phyloP scores from a whole-genome alignment of 306 rosid species.

The Nissolia schottii region DNA sequence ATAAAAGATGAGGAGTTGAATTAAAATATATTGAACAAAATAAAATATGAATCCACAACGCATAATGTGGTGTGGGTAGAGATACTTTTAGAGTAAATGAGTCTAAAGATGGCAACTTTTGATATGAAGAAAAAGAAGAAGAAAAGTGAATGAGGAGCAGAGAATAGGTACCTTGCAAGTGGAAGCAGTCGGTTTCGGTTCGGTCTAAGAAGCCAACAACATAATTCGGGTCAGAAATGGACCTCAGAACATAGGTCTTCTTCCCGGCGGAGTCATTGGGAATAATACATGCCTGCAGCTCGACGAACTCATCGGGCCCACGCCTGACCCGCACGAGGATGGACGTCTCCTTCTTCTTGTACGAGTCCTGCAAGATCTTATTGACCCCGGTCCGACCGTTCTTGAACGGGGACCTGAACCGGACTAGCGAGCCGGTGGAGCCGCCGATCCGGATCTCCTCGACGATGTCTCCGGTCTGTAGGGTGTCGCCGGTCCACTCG shows the following conservation, averaged over 20 bases:
- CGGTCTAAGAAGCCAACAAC: slow-evolving; percentile 76
- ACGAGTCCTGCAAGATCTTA: slow-evolving; percentile 62
- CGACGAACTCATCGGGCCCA: slow-evolving; percentile 56
- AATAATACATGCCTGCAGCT: slow-evolving; percentile 82
- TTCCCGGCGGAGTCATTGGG: slow-evolving; percentile 63
- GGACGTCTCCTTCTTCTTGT: slow-evolving; percentile 75
- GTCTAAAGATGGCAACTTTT: no score
- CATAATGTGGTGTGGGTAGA: no score
- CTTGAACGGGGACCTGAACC: slow-evolving; percentile 66
- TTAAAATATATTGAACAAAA: no score
- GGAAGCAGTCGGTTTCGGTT: slow-evolving; percentile 67
- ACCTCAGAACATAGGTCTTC: slow-evolving; percentile 65
- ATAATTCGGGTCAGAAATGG: slow-evolving; percentile 75
- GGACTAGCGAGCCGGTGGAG: slow-evolving; percentile 21
- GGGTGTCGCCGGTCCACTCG: slow-evolving; percentile 81
- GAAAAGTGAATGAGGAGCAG: background rate
- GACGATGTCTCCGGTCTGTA: slow-evolving; percentile 84
- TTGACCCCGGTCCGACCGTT: slow-evolving; percentile 71
- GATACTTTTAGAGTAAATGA: no score
- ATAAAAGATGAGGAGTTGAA: no score
- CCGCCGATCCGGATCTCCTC: slow-evolving; percentile 73
- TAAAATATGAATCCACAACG: no score
- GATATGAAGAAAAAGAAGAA: background rate
- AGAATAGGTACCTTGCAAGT: slow-evolving; percentile 57
- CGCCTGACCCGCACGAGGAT: slow-evolving; percentile 66